These are phyloP conservation scores for Cladochytrium replicatum DNA, from an alignment of 192 early-diverging fungal genomes.

Conservation along the genomic window DNA sequence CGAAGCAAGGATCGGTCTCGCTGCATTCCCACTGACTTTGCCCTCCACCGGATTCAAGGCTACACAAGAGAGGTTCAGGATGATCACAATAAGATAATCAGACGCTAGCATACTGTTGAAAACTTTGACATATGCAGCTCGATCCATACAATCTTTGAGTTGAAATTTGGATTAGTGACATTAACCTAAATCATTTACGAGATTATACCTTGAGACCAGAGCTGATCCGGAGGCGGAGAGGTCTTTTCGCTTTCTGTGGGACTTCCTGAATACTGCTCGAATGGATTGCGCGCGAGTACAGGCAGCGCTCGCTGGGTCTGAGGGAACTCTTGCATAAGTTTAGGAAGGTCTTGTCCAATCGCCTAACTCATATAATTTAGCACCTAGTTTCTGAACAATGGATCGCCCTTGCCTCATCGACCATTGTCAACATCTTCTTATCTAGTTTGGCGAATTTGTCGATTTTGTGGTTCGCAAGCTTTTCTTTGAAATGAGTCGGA, in stretches of 20 bases:
- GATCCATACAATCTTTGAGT: conserved; percentile 47
- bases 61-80: too few relatives aligned
- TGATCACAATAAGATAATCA: too few relatives aligned
- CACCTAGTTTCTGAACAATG: neutral
- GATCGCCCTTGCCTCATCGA: conserved; percentile 40
- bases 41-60: conserved; percentile 45
- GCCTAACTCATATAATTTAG: conserved; percentile 27
- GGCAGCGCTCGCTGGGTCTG: conserved; percentile 25
- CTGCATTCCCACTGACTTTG: conserved; percentile 36
- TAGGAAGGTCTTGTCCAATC: conserved; percentile 59
- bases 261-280: conserved; percentile 31
- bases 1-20: conserved; percentile 50
- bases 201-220: conserved; percentile 17
- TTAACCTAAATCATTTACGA: too few relatives aligned
- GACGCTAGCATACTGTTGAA: too few relatives aligned
- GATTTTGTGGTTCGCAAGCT: conserved; percentile 62
- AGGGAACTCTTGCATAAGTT: conserved; percentile 69
- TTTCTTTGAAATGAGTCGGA: conserved; percentile 56
- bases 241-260: neutral
- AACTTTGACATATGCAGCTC: conserved; percentile 26
- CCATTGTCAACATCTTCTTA: conserved; percentile 49
- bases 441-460: conserved; percentile 72
- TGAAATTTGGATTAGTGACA: too few relatives aligned
- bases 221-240: conserved; percentile 5
- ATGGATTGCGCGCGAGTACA: conserved; percentile 47